Evolutionary conservation across 139 green algal genomes (phyloP), one percentile per base, ranked within the genome.

Genomic region (Dunaliella sp.): DNA sequence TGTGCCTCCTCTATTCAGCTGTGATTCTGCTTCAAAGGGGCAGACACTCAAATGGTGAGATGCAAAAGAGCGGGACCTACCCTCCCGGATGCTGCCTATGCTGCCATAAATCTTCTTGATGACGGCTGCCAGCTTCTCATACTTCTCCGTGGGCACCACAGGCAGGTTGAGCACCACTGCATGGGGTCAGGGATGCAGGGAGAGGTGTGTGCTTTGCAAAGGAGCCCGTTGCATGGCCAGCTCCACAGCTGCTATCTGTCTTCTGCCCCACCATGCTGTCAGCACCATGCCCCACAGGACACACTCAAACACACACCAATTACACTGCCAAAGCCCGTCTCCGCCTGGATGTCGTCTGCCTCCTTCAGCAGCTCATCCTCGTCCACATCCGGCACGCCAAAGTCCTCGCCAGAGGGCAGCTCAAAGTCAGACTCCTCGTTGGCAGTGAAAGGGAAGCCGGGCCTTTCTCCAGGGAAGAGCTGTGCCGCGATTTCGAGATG

Each of bases 141-240:
- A 94, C 92, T 99, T 99, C 80, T 98, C 96, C 25, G 91, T 85
- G 2, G 90, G 85, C 28, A 99, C 95, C 58, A 95, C 86, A 1
- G 98, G 98, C 80, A 99, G 87, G 88, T 98, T 96, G 85, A 98
- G 95, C 32, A 99, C 96, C 28, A 99, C 97, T 98, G 93, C 87
- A 84, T 28, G 28, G 59, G 28, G n/a, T 28, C 7, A 65, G 7
- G 16, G 74, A 21, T 34, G 74, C n/a, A 21, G 21, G 21, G 21
- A 35, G 74, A 35, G 74, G 74, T 7, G 74, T 7, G 74, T 34
- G n/a, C n/a, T n/a, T n/a, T n/a, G n/a, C n/a, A n/a, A n/a, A n/a
- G n/a, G n/a, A n/a, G n/a, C n/a, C n/a, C n/a, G n/a, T n/a, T n/a
- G n/a, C n/a, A n/a, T n/a, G n/a, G n/a, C n/a, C n/a, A n/a, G n/a